Conservation (phyloP, 805 yeast genomes). For the Grigorovia humatica region DNA sequence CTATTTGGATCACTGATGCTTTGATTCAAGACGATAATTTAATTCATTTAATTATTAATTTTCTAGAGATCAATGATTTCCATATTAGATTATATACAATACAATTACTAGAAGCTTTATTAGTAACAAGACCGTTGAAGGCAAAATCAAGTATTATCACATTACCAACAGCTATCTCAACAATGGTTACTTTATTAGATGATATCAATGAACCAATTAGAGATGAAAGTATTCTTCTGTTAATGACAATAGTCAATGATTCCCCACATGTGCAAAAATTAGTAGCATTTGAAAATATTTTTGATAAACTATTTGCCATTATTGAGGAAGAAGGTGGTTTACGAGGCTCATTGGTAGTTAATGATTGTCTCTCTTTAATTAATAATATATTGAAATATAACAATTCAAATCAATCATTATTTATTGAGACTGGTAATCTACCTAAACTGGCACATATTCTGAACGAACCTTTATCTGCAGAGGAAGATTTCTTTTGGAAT, state of each 20-base stretch:
- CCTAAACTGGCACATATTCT: slow-evolving; percentile 54
- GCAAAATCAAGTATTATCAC: slow-evolving; percentile 65
- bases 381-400: slow-evolving; percentile 68
- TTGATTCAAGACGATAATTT: slow-evolving; percentile 48
- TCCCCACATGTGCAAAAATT: slow-evolving; percentile 82
- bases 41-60: slow-evolving; percentile 35
- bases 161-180: slow-evolving; percentile 71
- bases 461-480: slow-evolving; percentile 45
- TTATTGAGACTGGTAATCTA: slow-evolving; percentile 75
- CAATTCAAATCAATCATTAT: slow-evolving; percentile 80
- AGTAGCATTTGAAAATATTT: slow-evolving; percentile 89
- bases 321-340: slow-evolving; percentile 83
- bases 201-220: slow-evolving; percentile 75
- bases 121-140: slow-evolving; percentile 61
- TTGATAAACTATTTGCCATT: slow-evolving; percentile 70
- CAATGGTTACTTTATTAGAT: slow-evolving; percentile 51
- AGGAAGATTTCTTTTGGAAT: slow-evolving; percentile 53
- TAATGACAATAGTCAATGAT: slow-evolving; percentile 72
- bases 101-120: slow-evolving; percentile 75
- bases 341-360: slow-evolving; percentile 80
- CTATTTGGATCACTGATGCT: slow-evolving; percentile 93
- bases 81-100: slow-evolving; percentile 72
- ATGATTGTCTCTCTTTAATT: slow-evolving; percentile 73
- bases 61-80: slow-evolving; percentile 54
- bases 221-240: slow-evolving; percentile 75